Conservation (phyloP, 768 basidiomycete genomes). For the Mycena albidolilacea region DNA sequence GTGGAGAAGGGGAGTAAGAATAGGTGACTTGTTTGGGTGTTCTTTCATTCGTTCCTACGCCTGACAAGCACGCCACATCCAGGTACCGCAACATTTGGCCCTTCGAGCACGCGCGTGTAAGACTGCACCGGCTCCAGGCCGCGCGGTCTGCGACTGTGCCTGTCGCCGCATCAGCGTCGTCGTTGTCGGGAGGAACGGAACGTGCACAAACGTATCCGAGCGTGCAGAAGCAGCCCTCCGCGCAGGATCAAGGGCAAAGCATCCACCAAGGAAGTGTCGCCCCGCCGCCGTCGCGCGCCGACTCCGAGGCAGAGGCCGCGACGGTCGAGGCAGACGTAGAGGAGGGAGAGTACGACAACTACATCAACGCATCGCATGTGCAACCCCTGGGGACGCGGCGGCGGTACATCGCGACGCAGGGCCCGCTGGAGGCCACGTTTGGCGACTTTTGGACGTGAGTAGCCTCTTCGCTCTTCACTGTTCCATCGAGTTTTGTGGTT, state of each 20-base stretch:
- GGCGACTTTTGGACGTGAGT: slow-evolving; percentile 95
- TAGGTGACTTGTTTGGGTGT: slow-evolving; percentile 61
- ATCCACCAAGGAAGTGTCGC: neutral
- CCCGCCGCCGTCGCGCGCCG: neutral
- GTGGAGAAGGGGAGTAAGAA: slow-evolving; percentile 97
- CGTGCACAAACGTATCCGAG: neutral
- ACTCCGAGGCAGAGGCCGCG: neutral
- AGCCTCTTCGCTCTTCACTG: neutral
- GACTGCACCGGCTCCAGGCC: slow-evolving; percentile 59
- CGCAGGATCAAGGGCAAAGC: neutral
- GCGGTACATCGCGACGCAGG: slow-evolving; percentile 96
- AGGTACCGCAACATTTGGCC: slow-evolving; percentile 99
- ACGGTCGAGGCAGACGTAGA: slow-evolving; percentile 43
- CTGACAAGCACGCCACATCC: neutral
- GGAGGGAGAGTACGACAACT: slow-evolving; percentile 86
- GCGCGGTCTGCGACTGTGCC: neutral
- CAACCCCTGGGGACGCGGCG: slow-evolving; percentile 87
- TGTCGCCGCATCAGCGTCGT: neutral
- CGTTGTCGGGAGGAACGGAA: neutral
- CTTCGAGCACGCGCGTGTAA: slow-evolving; percentile 94
- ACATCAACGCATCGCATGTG: slow-evolving; percentile 95
- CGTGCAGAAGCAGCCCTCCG: neutral
- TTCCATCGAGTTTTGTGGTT: neutral
- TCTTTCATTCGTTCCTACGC: neutral
- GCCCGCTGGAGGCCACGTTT: slow-evolving; percentile 91